phyloP scores from a whole-genome alignment of 2,329 filamentous ascomycete genomes.

The Chaetomiaceae sp. region DNA sequence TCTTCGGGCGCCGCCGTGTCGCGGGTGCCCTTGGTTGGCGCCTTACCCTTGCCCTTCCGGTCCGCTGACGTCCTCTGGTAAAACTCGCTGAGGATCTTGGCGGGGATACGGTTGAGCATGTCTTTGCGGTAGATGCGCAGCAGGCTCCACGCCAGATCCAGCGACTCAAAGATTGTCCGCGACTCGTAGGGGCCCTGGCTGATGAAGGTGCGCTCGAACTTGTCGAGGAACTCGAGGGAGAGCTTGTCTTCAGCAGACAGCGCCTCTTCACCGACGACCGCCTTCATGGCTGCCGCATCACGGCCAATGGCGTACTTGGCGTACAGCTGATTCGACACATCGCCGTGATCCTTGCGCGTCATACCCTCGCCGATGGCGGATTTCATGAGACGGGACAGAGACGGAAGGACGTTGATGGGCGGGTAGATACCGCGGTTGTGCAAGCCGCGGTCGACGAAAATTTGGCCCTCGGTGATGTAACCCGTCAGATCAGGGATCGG shows the following conservation, averaged over 20 bases:
- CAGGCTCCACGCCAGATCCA: conserved; percentile 94
- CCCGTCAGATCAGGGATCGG: conserved; percentile 98
- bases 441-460: conserved; percentile 91
- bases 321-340: conserved; percentile 99
- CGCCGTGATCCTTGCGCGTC: conserved; percentile 93
- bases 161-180: conserved; percentile 84
- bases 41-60: conserved; percentile 59
- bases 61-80: conserved; percentile 66
- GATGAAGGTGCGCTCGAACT: conserved; percentile 96
- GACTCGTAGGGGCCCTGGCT: conserved; percentile 88
- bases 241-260: conserved; percentile 95
- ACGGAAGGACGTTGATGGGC: conserved; percentile 96
- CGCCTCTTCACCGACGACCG: conserved; percentile 96
- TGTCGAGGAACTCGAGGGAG: conserved; percentile 96
- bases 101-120: conserved; percentile 88
- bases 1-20: conserved; percentile 31
- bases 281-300: conserved; percentile 98
- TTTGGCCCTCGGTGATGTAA: conserved; percentile 98
- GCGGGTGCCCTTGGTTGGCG: conserved; percentile 31
- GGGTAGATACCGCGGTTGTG: conserved; percentile 98
- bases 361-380: conserved; percentile 97
- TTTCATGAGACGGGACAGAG: conserved; percentile 98
- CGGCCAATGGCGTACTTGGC: conserved; percentile 99
- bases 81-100: conserved; percentile 77
- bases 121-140: conserved; percentile 98